A percentile compares a stretch with the other conserved stretches of the same genome.
Evolutionary conservation across 768 basidiomycete genomes (phyloP).

Genomic region (Boletus reticulatus): DNA sequence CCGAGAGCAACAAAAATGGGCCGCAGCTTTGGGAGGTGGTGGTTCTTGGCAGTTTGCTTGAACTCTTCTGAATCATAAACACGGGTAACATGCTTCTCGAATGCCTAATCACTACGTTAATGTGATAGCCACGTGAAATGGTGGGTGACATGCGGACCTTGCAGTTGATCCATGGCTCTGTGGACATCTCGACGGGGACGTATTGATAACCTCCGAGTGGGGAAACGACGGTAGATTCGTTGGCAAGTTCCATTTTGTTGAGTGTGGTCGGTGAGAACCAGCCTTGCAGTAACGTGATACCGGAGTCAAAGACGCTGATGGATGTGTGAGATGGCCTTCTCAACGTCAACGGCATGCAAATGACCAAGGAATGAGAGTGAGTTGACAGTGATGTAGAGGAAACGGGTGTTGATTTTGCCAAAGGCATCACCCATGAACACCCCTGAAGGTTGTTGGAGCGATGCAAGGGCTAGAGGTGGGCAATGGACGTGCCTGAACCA

Average conservation of each 20-base stretch:
- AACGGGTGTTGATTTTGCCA: constrained; percentile 93
- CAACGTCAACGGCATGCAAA: constrained; percentile 64
- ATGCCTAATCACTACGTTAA: constrained; percentile 40
- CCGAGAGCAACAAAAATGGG: constrained; percentile 84
- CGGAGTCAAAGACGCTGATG: constrained; percentile 87
- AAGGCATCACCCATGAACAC: constrained; percentile 87
- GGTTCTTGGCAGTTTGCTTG: constrained; percentile 45
- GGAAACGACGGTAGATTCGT: no score
- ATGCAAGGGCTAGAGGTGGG: constrained; percentile 63
- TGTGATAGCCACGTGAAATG: constrained; percentile 38
- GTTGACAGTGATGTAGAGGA: constrained; percentile 83
- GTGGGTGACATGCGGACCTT: constrained; percentile 36
- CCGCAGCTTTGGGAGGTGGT: constrained; percentile 43
- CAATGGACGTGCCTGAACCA: background rate
- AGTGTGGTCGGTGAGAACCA: constrained; percentile 3
- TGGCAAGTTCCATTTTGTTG: no score
- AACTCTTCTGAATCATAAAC: constrained; percentile 66
- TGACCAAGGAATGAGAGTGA: constrained; percentile 79
- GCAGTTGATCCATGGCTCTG: constrained; percentile 67
- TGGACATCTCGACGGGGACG: constrained; percentile 64
- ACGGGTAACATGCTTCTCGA: constrained; percentile 61
- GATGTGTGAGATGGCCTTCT: constrained; percentile 71
- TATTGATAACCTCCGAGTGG: constrained; percentile 90
- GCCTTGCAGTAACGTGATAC: constrained; percentile 93
- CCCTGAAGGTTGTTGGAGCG: constrained; percentile 83